Conservation (phyloP, 768 basidiomycete genomes). For the Leucogyrophana mollusca region DNA sequence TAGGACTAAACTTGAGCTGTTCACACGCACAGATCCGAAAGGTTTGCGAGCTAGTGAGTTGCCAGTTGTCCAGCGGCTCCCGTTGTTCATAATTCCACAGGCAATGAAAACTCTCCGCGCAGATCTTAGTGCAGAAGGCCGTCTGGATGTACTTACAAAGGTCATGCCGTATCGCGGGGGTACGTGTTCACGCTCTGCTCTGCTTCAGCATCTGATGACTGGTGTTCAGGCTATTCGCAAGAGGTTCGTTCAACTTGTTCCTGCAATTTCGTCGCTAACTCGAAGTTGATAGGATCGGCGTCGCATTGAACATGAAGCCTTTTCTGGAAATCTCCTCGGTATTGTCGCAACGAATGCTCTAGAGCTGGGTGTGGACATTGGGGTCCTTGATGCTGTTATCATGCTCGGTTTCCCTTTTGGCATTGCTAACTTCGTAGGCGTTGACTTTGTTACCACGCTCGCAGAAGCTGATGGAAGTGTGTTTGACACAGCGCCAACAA, state of each 20-base stretch:
- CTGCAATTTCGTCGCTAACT: neutral
- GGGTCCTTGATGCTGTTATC: conserved; percentile 83
- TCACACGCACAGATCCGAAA: conserved; percentile 59
- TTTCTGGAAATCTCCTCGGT: conserved; percentile 78
- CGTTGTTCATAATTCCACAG: conserved; percentile 35
- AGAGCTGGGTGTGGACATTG: conserved; percentile 91
- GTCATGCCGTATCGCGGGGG: conserved; percentile 87
- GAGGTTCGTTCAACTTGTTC: conserved; percentile 40
- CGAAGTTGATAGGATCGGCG: conserved; percentile 62
- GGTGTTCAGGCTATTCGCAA: conserved; percentile 62
- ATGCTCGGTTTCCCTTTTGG: conserved; percentile 84
- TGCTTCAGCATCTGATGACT: neutral
- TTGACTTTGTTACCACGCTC: neutral
- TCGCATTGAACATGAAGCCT: conserved; percentile 82
- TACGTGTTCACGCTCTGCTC: conserved; percentile 25
- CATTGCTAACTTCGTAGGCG: conserved; percentile 75
- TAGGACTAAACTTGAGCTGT: neutral
- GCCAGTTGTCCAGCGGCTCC: neutral
- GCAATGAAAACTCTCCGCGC: conserved; percentile 76
- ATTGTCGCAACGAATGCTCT: conserved; percentile 89
- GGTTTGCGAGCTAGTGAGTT: conserved; percentile 72
- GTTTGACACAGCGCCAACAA: conserved; percentile 69
- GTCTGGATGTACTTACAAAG: conserved; percentile 69
- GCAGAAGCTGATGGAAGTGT: neutral
- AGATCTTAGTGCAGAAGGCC: conserved; percentile 71